Evolutionary conservation across 345 rosid genomes (phyloP).

Genomic region (Populus alba): DNA sequence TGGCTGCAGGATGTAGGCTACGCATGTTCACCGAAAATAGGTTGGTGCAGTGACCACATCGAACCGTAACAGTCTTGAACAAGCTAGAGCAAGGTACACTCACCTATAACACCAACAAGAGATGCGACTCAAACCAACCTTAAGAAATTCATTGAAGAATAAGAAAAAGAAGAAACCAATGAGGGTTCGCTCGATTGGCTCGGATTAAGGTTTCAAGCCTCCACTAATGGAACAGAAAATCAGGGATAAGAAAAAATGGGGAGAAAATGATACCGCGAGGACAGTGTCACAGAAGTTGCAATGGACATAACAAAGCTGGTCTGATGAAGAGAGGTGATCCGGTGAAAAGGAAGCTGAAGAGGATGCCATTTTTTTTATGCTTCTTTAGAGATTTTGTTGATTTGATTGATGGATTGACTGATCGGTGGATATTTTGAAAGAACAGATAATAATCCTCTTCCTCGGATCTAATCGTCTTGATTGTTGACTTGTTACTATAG

Average conservation of each 20-base stretch:
- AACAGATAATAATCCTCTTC: slow-evolving; percentile 40
- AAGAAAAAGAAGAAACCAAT: neutral
- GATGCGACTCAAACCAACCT: neutral
- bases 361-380: slow-evolving; percentile 51
- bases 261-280: slow-evolving; percentile 60
- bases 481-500: slow-evolving; percentile 41
- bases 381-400: slow-evolving; percentile 27
- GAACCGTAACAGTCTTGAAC: slow-evolving; percentile 91
- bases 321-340: slow-evolving; percentile 89
- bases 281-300: slow-evolving; percentile 91
- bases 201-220: neutral
- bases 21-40: slow-evolving; percentile 85
- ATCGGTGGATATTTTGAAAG: slow-evolving; percentile 51
- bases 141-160: neutral
- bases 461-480: slow-evolving; percentile 63
- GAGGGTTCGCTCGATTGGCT: neutral
- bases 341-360: slow-evolving; percentile 74
- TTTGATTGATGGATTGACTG: slow-evolving; percentile 84
- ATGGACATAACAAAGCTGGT: slow-evolving; percentile 96
- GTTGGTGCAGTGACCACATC: slow-evolving; percentile 95
- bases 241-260: neutral
- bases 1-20: slow-evolving; percentile 59
- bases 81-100: slow-evolving; percentile 94
- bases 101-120: slow-evolving; percentile 45
- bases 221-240: neutral